A percentile compares a stretch with the other conserved stretches of the same genome.
phyloP scores from a whole-genome alignment of 306 rosid species.

The Rubus parviflorus region DNA sequence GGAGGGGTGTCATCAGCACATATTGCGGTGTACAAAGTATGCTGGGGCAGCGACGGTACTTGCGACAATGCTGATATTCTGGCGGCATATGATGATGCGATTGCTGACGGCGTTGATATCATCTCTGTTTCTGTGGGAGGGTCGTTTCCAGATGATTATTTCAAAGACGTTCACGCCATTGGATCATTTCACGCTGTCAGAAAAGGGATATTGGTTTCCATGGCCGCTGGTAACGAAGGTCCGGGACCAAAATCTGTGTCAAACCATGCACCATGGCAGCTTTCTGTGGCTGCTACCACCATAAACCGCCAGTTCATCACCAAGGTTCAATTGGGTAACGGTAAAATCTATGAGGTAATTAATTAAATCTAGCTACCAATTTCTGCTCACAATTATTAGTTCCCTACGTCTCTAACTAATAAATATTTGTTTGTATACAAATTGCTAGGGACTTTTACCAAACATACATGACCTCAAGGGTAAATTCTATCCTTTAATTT shows the following conservation, averaged over 20 bases:
- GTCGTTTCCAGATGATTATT: not conserved
- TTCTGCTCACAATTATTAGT: not conserved
- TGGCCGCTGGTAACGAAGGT: conserved; percentile 16
- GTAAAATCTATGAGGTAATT: conserved; percentile 15
- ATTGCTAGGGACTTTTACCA: conserved; percentile 45
- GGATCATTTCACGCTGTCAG: conserved; percentile 10
- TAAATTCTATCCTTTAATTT: conserved; percentile 37
- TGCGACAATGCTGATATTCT: not conserved
- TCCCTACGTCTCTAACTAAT: not conserved
- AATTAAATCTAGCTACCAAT: not conserved
- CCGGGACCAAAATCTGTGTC: not conserved
- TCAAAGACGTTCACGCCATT: not conserved
- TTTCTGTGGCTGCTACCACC: conserved; percentile 24
- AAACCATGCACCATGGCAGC: conserved; percentile 15
- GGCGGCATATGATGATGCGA: not conserved
- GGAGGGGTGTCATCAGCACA: conserved; percentile 10
- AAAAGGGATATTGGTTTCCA: conserved; percentile 6
- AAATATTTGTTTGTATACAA: not conserved
- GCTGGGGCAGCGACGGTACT: not conserved
- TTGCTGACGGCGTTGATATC: not conserved
- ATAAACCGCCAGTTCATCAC: conserved; percentile 12
- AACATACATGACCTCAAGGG: conserved; percentile 40
- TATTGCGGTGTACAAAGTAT: conserved; percentile 28
- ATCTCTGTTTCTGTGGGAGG: not conserved
- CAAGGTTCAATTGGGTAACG: conserved; percentile 10